phyloP scores from a whole-genome alignment of 139 green algal genomes.

The Yamagishiella unicocca region DNA sequence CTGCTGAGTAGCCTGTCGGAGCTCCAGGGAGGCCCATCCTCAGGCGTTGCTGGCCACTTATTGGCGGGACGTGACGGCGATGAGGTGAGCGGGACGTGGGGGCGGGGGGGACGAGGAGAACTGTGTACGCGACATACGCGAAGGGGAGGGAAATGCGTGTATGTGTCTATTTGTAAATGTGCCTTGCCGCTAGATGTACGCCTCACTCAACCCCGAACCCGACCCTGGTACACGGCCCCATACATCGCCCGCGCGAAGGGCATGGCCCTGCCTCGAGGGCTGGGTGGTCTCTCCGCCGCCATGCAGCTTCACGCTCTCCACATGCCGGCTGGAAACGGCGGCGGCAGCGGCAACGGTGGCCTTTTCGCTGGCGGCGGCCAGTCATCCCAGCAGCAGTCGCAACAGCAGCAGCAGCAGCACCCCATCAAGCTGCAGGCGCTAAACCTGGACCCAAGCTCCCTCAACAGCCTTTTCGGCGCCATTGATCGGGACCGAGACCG shows the following conservation, averaged over 20 bases:
- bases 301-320: neutral
- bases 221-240: no score
- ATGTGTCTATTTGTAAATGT: no score
- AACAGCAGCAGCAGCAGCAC: neutral
- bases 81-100: no score
- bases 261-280: no score
- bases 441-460: no score
- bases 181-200: no score
- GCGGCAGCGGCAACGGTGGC: neutral
- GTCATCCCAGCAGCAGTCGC: neutral
- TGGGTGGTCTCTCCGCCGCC: neutral
- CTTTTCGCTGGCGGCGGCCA: neutral
- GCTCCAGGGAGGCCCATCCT: neutral
- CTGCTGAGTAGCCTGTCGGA: neutral
- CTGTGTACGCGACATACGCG: no score
- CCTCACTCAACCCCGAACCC: no score
- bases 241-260: no score
- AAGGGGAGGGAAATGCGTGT: no score
- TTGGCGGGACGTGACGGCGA: neutral
- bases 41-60: neutral
- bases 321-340: neutral
- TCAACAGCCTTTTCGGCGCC: neutral
- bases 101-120: no score
- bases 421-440: conserved; percentile 7
- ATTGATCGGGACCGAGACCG: neutral